A percentile compares a stretch with the other conserved stretches of the same genome.
Evolutionary conservation across 2,329 filamentous ascomycete genomes (phyloP).

Genomic region (Herpomyces periplanetae): DNA sequence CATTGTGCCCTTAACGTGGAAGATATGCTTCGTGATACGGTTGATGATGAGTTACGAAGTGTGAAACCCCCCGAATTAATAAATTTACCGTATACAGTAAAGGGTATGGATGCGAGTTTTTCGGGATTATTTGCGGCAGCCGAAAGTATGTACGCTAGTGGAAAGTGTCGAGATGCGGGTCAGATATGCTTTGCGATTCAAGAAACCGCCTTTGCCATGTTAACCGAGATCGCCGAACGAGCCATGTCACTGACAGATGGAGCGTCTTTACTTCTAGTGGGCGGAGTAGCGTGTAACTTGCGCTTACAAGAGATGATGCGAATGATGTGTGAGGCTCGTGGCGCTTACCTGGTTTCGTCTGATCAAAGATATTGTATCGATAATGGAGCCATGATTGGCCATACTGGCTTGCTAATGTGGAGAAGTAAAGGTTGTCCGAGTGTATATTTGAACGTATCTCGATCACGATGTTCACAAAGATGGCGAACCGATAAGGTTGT

Average conservation of each 20-base stretch:
- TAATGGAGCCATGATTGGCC: conserved; percentile 98
- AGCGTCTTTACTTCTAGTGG: conserved; percentile 63
- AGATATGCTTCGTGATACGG: too few relatives aligned
- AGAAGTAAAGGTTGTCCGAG: conserved; percentile 36
- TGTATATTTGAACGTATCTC: conserved; percentile 13
- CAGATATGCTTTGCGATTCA: conserved; percentile 82
- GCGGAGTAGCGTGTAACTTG: conserved; percentile 80
- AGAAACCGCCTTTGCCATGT: conserved; percentile 81
- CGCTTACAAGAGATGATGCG: conserved; percentile 95
- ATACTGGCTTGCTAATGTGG: conserved; percentile 58
- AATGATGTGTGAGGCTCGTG: conserved; percentile 52
- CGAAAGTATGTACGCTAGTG: conserved; percentile 38
- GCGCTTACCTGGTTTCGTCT: conserved; percentile 65
- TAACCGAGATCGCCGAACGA: conserved; percentile 89
- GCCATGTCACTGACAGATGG: conserved; percentile 93
- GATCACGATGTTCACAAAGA: conserved; percentile 21
- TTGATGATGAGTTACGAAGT: too few relatives aligned
- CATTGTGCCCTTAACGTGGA: too few relatives aligned
- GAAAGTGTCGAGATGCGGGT: conserved; percentile 6
- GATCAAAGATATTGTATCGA: conserved; percentile 96
- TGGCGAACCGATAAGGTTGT: conserved; percentile 2
- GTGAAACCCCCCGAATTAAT: too few relatives aligned
- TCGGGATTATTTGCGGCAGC: conserved; percentile 55
- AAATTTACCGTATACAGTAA: conserved; percentile 75
- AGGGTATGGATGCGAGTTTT: conserved; percentile 95